phyloP scores from a whole-genome alignment of 108 stramenopile species.

The Hondaea fermentalgiana region DNA sequence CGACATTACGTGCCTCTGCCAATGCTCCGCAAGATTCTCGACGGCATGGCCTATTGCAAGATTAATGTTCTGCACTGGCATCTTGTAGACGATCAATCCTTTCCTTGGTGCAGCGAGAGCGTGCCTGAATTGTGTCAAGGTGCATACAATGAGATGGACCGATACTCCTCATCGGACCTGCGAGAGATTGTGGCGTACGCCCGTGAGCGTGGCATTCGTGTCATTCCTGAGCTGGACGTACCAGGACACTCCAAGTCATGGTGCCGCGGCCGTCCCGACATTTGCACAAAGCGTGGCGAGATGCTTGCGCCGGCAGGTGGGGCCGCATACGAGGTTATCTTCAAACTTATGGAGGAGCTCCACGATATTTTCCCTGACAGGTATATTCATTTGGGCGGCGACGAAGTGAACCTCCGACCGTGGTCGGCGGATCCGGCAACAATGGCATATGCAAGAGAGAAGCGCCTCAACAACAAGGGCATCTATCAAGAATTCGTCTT shows the following conservation, averaged over 20 bases:
- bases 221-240: constrained; percentile 26
- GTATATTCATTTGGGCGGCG: constrained; percentile 25
- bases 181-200: constrained; percentile 14
- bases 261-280: constrained; percentile 19
- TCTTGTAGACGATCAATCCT: constrained; percentile 54
- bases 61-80: constrained; percentile 73
- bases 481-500: constrained; percentile 27
- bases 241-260: constrained; percentile 21
- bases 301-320: not conserved
- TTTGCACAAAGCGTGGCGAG: not conserved
- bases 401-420: not conserved
- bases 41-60: constrained; percentile 61
- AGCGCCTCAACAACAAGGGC: not conserved
- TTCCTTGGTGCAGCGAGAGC: constrained; percentile 32
- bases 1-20: constrained; percentile 64
- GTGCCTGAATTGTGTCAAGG: not conserved
- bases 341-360: not conserved
- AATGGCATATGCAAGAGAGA: not conserved
- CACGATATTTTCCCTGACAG: not conserved
- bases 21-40: constrained; percentile 49
- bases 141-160: not conserved
- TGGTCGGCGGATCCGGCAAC: not conserved
- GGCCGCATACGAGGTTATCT: not conserved
- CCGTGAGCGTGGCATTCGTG: not conserved
- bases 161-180: constrained; percentile 1